Evolutionary conservation across 352 stramenopile species (phyloP), one percentile per base, ranked within the genome.

Genomic region (Pythium utonaiense): DNA sequence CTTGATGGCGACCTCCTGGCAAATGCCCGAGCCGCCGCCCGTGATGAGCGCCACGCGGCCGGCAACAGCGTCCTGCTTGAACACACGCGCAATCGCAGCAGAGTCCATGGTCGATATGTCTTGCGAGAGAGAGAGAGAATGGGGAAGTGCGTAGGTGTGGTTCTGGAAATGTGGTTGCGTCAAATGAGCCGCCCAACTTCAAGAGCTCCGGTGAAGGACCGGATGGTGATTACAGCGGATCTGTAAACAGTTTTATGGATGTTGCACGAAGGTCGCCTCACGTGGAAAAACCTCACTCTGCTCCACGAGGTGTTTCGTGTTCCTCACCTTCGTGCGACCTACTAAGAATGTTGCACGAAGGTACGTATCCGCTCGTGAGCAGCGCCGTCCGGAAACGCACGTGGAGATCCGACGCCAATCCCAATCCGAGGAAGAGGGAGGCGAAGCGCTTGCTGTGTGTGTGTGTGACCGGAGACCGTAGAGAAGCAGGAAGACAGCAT

Each of bases 11-110:
- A 98, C 96, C 73, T 98, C 93, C 69, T 96, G 97, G 36, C 96
- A 93, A 60, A 99, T 93, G 69, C 93, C 96, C 17, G 91, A 98
- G 34, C 93, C 94, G 17, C 96, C 96, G 48, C 96, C 96, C 1
- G 95, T 98, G 7, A 98, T 77, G 28, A 98, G 77, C 45, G 86
- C 94, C 42, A 98, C 92, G 38, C 77, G 77, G 33, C 75, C 82
- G n/a, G 38, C 50, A 50, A 78, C 79, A 21, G 62, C 78, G 53
- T 88, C 75, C 27, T 62, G 57, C 42, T 75, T 69, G 64, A 93
- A 93, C 27, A 86, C 74, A 31, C 70, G 71, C 14, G 70, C 52
- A 42, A 90, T 77, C 14, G 45, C 71, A 17, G 73, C 49, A 10
- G 79, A 67, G 70, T 90, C 71, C 80, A 90, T 90, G 17, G 21